A percentile compares a stretch with the other conserved stretches of the same genome.
phyloP scores from a whole-genome alignment of 1,139 yeast species.

The Sugiyamaella novakii region DNA sequence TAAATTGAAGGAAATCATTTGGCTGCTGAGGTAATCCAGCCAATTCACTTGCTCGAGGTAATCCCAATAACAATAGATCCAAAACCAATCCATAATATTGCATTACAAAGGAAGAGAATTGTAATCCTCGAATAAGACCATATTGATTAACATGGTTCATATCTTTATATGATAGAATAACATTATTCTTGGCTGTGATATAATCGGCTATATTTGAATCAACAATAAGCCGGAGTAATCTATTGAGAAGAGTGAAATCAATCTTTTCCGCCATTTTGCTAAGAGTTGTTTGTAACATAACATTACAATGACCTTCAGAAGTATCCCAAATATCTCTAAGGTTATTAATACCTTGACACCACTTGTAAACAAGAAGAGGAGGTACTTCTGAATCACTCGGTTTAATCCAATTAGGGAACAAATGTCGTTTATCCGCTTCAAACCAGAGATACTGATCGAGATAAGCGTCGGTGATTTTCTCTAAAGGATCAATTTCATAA shows the following conservation, averaged over 20 bases:
- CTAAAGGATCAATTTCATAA: slow-evolving; percentile 85
- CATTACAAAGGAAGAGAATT: slow-evolving; percentile 83
- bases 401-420: slow-evolving; percentile 95
- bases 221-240: slow-evolving; percentile 74
- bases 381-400: slow-evolving; percentile 95
- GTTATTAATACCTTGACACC: slow-evolving; percentile 95
- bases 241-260: slow-evolving; percentile 82
- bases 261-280: slow-evolving; percentile 77
- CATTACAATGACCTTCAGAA: slow-evolving; percentile 72
- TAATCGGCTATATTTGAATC: slow-evolving; percentile 95
- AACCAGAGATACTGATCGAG: slow-evolving; percentile 95
- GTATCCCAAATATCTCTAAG: slow-evolving; percentile 77
- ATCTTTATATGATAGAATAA: slow-evolving; percentile 81
- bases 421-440: slow-evolving; percentile 82
- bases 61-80: slow-evolving; percentile 80
- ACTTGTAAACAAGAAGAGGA: slow-evolving; percentile 85
- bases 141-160: slow-evolving; percentile 91
- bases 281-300: slow-evolving; percentile 77
- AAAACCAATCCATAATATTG: slow-evolving; percentile 88
- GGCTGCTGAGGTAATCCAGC: slow-evolving; percentile 77
- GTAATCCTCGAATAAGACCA: slow-evolving; percentile 86
- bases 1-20: slow-evolving; percentile 75
- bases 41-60: slow-evolving; percentile 81
- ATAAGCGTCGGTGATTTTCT: slow-evolving; percentile 95
- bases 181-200: slow-evolving; percentile 88